Evolutionary conservation across 2,329 filamentous ascomycete genomes (phyloP).

Genomic region (Aspergillus sp.): DNA sequence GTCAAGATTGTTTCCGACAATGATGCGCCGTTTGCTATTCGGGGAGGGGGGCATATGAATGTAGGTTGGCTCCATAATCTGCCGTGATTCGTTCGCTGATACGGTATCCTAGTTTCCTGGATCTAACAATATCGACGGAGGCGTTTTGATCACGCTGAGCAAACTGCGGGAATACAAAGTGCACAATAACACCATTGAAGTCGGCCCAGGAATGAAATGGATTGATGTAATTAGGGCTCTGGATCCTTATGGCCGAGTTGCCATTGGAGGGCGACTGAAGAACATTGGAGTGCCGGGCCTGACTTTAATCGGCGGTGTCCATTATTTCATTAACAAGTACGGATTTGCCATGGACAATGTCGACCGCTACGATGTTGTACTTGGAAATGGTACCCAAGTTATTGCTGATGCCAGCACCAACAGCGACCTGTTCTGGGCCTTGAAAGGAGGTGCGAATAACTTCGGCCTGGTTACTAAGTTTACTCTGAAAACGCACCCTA

Average conservation of each 20-base stretch:
- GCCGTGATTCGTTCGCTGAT: background rate
- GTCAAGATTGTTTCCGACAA: constrained; percentile 24
- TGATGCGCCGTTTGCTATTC: constrained; percentile 52
- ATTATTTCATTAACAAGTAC: constrained; percentile 32
- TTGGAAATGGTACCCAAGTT: constrained; percentile 31
- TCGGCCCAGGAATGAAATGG: constrained; percentile 30
- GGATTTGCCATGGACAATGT: constrained; percentile 38
- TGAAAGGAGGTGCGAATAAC: constrained; percentile 37
- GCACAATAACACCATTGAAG: constrained; percentile 23
- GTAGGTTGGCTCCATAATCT: background rate
- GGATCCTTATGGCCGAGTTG: constrained; percentile 23
- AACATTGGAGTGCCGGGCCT: constrained; percentile 39
- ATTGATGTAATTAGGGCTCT: constrained; percentile 30
- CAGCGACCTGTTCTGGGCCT: constrained; percentile 36
- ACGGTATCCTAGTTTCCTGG: constrained; percentile 21
- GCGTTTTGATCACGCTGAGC: constrained; percentile 30
- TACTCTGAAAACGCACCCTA: constrained; percentile 21
- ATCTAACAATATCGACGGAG: constrained; percentile 32
- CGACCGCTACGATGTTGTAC: constrained; percentile 31
- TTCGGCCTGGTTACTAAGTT: constrained; percentile 38
- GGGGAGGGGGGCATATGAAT: constrained; percentile 54
- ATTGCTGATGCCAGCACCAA: constrained; percentile 23
- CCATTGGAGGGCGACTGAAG: constrained; percentile 33
- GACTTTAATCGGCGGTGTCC: constrained; percentile 35
- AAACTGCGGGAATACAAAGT: constrained; percentile 24